Evolutionary conservation across 139 green algal genomes (phyloP).

Genomic region (Coccomyxa sp.): DNA sequence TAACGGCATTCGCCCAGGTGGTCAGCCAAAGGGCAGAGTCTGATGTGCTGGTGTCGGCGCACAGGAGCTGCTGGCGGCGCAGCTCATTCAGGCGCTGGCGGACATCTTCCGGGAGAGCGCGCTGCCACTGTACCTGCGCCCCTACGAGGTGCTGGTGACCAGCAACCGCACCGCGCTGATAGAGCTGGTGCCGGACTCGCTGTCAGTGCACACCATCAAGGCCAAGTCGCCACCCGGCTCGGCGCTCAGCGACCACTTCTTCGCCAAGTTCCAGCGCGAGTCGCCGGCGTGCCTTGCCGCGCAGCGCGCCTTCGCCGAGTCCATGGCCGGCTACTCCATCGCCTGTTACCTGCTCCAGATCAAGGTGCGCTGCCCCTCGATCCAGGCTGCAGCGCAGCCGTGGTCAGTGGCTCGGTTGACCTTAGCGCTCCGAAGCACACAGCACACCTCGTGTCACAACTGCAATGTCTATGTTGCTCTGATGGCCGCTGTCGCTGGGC

Average conservation of each 20-base stretch:
- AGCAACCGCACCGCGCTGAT: constrained; percentile 90
- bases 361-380: constrained; percentile 35
- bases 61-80: constrained; percentile 95
- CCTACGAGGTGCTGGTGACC: constrained; percentile 92
- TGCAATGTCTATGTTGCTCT: no score
- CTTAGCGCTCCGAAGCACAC: no score
- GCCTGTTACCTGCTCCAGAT: constrained; percentile 77
- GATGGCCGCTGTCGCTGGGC: no score
- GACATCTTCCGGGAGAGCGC: constrained; percentile 81
- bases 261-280: constrained; percentile 57
- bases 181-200: constrained; percentile 89
- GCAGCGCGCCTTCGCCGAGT: constrained; percentile 90
- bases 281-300: constrained; percentile 55
- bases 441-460: no score
- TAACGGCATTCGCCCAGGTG: no score
- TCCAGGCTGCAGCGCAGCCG: not conserved
- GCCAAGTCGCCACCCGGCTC: constrained; percentile 19
- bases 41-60: no score
- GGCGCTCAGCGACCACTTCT: constrained; percentile 80
- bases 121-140: constrained; percentile 83
- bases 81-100: constrained; percentile 83
- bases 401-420: no score
- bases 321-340: constrained; percentile 81
- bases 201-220: constrained; percentile 94
- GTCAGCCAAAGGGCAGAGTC: no score